Evolutionary conservation across 306 rosid species (phyloP).

Genomic region (Oemleria cerasiformis): DNA sequence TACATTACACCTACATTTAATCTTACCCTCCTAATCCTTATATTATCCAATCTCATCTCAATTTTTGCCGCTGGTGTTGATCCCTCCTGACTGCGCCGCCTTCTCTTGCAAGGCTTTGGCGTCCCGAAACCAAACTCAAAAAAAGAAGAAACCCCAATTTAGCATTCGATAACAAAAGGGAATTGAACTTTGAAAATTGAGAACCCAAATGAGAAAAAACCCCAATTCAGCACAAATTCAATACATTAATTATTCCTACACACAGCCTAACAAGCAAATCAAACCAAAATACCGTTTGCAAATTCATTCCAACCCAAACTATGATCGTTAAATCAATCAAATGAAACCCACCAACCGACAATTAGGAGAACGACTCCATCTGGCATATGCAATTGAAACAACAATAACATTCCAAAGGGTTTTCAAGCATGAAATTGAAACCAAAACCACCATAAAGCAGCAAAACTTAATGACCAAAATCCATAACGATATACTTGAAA

Average conservation of each 20-base stretch:
- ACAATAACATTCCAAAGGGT: neutral
- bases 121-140: too few species aligned
- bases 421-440: neutral
- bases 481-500: neutral
- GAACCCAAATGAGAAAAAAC: too few species aligned
- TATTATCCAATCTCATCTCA: slow-evolving; percentile 19
- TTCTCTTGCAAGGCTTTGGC: slow-evolving; percentile 76
- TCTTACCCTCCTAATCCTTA: slow-evolving; percentile 3
- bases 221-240: too few species aligned
- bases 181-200: too few species aligned
- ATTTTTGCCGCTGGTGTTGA: slow-evolving; percentile 34
- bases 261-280: too few species aligned
- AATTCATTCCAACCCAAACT: too few species aligned
- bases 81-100: slow-evolving; percentile 45
- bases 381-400: neutral
- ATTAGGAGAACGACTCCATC: neutral
- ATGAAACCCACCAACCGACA: too few species aligned
- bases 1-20: slow-evolving; percentile 22
- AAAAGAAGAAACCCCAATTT: too few species aligned
- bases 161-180: too few species aligned
- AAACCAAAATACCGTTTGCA: too few species aligned
- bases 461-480: neutral
- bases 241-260: too few species aligned
- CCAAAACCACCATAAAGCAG: neutral
- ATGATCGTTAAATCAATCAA: too few species aligned